Conservation (phyloP, 1,284 basidiomycete genomes). For the Dichomitus squalens region DNA sequence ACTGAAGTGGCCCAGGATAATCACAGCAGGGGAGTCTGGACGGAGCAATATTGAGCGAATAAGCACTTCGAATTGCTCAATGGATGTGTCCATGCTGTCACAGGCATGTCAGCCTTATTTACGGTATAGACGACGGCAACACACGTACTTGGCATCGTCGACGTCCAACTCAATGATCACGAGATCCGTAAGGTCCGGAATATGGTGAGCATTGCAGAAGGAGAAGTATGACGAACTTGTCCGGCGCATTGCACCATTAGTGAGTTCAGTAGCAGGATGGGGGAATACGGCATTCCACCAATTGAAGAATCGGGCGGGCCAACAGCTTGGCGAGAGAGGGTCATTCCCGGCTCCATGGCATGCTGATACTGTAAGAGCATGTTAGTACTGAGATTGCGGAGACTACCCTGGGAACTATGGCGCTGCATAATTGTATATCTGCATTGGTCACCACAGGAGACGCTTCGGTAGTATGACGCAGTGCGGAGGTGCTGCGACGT, state of each 20-base stretch:
- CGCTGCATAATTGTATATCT: too few relatives aligned
- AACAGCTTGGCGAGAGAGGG: conserved; percentile 83
- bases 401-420: too few relatives aligned
- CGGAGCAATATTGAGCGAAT: conserved; percentile 88
- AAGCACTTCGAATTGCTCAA: conserved; percentile 88
- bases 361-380: conserved; percentile 69
- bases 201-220: conserved; percentile 88
- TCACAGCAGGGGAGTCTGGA: conserved; percentile 85
- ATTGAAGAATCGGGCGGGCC: conserved; percentile 87
- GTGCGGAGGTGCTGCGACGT: not conserved
- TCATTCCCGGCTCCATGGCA: conserved; percentile 95
- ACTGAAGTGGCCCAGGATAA: conserved; percentile 91
- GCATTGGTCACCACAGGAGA: too few relatives aligned
- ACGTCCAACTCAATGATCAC: conserved; percentile 93
- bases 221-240: conserved; percentile 92
- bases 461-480: not conserved
- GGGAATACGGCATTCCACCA: conserved; percentile 97
- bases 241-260: conserved; percentile 89
- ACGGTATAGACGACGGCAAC: not conserved
- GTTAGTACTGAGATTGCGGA: too few relatives aligned
- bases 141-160: conserved; percentile 80
- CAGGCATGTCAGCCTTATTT: conserved; percentile 2
- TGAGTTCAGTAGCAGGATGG: conserved; percentile 91
- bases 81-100: conserved; percentile 66
- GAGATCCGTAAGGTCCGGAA: conserved; percentile 90